Conservation (phyloP, 176 grass and related monocot genomes). For the Metroxylon sagu region DNA sequence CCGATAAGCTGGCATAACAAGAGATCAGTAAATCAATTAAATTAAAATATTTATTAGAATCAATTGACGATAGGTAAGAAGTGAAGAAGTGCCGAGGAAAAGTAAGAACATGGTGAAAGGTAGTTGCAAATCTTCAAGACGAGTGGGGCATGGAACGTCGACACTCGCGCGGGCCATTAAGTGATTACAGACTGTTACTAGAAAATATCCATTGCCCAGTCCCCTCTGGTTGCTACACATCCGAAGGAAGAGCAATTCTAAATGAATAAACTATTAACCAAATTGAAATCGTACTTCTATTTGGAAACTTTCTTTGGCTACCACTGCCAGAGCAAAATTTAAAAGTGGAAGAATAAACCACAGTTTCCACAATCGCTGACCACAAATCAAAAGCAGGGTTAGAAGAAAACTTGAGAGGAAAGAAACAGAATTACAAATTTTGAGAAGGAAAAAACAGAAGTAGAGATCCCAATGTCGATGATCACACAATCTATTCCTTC, state of each 20-base stretch:
- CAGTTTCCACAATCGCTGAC: no score
- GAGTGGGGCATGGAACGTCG: slow-evolving; percentile 2
- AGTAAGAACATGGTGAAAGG: not conserved
- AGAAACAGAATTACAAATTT: no score
- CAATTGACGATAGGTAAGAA: not conserved
- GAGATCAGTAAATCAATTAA: not conserved
- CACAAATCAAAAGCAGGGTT: no score
- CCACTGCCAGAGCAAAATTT: no score
- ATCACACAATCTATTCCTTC: no score
- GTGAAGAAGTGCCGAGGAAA: slow-evolving; percentile 4
- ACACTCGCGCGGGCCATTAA: not conserved
- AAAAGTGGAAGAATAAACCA: no score
- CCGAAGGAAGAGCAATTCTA: not conserved
- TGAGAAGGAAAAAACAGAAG: no score
- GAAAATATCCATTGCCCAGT: not conserved
- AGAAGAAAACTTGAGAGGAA: no score
- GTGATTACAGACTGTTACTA: not conserved
- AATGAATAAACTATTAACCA: not conserved
- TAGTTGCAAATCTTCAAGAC: slow-evolving; percentile 4
- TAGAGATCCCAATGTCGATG: no score
- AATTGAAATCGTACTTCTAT: not conserved
- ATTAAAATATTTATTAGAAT: not conserved
- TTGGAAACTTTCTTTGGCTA: no score
- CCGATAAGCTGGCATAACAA: not conserved
- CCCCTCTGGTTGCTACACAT: not conserved